These are phyloP conservation scores for Phaeosphaeriaceae sp. DNA, from an alignment of 2,329 filamentous ascomycete species.

Conservation along the genomic window DNA sequence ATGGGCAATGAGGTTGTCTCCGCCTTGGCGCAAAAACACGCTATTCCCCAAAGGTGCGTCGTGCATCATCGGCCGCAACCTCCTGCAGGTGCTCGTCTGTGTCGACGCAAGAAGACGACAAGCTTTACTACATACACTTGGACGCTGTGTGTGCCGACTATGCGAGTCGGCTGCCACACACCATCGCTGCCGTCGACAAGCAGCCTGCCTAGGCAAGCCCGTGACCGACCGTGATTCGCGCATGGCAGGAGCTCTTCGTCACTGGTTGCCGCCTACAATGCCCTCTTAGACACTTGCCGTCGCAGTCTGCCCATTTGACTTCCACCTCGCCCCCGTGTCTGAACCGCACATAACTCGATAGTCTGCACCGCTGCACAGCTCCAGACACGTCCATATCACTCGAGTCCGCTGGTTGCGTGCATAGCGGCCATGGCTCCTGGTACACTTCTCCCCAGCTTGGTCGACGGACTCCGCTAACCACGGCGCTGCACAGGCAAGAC, in stretches of 20 bases:
- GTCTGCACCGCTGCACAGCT: slow-evolving; percentile 7
- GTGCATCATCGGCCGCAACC: slow-evolving; percentile 14
- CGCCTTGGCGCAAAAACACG: slow-evolving; percentile 14
- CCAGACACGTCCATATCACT: background rate
- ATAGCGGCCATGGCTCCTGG: slow-evolving; percentile 30
- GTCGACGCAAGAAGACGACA: background rate
- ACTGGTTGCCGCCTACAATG: slow-evolving; percentile 26
- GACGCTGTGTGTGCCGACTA: background rate
- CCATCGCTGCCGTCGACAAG: background rate
- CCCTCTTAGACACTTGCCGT: slow-evolving; percentile 18
- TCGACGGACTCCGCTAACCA: slow-evolving; percentile 16
- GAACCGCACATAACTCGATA: slow-evolving; percentile 2
- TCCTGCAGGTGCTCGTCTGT: background rate
- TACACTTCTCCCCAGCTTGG: slow-evolving; percentile 15
- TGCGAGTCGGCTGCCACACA: background rate
- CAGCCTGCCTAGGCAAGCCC: background rate
- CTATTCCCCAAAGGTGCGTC: slow-evolving; percentile 7
- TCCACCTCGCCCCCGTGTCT: slow-evolving; percentile 10
- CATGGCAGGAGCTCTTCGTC: background rate
- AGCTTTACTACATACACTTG: background rate
- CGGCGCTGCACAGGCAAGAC: slow-evolving; percentile 54
- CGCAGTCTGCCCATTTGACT: slow-evolving; percentile 17
- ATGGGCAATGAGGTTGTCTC: slow-evolving; percentile 23
- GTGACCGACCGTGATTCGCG: slow-evolving; percentile 1
- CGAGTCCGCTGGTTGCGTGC: slow-evolving; percentile 9